Evolutionary conservation across 1,284 basidiomycete genomes (phyloP).

Genomic region (Moesziomyces sp.): DNA sequence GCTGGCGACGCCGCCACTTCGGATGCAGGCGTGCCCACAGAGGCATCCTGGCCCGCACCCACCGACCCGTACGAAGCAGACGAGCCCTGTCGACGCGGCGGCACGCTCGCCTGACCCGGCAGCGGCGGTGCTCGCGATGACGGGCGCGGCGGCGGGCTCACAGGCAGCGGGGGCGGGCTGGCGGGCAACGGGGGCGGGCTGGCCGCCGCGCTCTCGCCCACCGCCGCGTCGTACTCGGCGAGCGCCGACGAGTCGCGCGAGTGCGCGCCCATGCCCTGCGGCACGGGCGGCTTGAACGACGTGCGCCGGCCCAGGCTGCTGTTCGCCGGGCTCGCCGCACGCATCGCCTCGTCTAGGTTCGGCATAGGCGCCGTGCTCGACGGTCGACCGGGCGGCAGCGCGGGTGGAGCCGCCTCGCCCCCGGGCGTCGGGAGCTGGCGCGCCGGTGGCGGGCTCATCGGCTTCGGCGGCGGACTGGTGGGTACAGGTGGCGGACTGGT

Average conservation of each 20-base stretch:
- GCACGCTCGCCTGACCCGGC: conserved; percentile 88
- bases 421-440: conserved; percentile 21
- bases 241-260: conserved; percentile 29
- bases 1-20: conserved; percentile 11
- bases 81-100: conserved; percentile 40
- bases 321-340: conserved; percentile 33
- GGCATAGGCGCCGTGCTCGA: conserved; percentile 39
- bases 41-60: conserved; percentile 1
- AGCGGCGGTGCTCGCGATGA: conserved; percentile 82
- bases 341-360: conserved; percentile 36
- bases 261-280: conserved; percentile 27
- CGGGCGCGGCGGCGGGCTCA: conserved; percentile 73
- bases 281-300: conserved; percentile 42
- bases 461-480: conserved; percentile 33
- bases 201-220: conserved; percentile 68
- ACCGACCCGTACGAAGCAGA: conserved; percentile 26
- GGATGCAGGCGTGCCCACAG: conserved; percentile 34
- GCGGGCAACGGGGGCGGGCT: conserved; percentile 64
- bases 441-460: conserved; percentile 22
- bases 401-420: conserved; percentile 18
- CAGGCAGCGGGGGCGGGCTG: conserved; percentile 43
- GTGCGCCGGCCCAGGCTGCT: conserved; percentile 26
- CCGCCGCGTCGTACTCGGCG: conserved; percentile 27
- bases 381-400: conserved; percentile 31
- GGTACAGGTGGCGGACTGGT: conserved; percentile 35